Evolutionary conservation across 2,329 filamentous ascomycete species (phyloP), one percentile per base, ranked within the genome.

Genomic region (Ampelomyces quisqualis): DNA sequence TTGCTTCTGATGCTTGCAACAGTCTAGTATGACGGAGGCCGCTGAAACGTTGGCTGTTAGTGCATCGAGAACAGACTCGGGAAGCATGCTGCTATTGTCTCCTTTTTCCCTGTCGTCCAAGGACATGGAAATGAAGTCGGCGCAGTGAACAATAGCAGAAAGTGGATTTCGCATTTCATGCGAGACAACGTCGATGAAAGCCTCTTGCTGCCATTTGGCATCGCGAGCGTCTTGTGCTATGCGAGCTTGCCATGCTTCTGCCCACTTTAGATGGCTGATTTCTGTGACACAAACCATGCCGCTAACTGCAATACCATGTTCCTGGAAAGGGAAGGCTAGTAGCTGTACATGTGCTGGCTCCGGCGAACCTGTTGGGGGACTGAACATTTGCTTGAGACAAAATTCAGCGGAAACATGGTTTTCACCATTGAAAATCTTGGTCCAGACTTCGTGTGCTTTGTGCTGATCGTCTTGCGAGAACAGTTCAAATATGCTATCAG

Each of bases 101-200:
- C 11, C 26, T 18, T 38, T 38, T 15, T 38, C 24, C 10, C 23
- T 45, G 29, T 57, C 52, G 20, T 66, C 57, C 2, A 68, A 45
- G 0, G 54, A 58, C 3, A 53, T 58, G 6, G 64, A 51, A 17
- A 73, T 70, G 1, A 59, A 62, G 19, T 73, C 70, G 1, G 70
- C 70, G 31, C 62, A 67, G 35, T 71, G 70, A 15, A 73, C 47
- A 20, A 73, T 71, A 1, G 70, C 70, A 28, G 52, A 58, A 0
- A 72, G 52, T 1, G 69, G 69, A 39, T 72, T 72, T 3, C 70
- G 54, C 67, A 73, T 72, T 43, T 73, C 70, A 44, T 73, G 69
- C 3, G 55, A 63, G 3, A 55, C 51, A 5, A 62, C 56, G 26
- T 66, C 63, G 35, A 66, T 65, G 35, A 65, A 66, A 6, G 54